Conservation (phyloP, 73 alveolate genomes). For the Tetrahymena borealis region DNA sequence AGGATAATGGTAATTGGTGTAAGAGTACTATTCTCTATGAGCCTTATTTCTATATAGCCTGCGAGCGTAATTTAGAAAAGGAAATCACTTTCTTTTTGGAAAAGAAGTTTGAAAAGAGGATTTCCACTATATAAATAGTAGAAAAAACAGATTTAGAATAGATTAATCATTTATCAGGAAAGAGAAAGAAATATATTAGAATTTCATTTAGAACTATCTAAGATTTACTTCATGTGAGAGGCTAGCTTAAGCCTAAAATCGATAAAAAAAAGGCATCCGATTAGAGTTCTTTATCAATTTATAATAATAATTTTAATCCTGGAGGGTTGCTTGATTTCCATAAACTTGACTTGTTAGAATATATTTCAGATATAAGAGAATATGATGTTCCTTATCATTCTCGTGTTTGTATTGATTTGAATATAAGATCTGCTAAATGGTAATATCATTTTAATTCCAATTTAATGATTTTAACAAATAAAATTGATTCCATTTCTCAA, state of each 20-base stretch:
- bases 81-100: slow-evolving; percentile 41
- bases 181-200: slow-evolving; percentile 69
- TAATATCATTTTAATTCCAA: slow-evolving; percentile 23
- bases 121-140: slow-evolving; percentile 64
- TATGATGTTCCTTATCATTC: slow-evolving; percentile 91
- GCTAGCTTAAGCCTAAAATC: slow-evolving; percentile 57
- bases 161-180: slow-evolving; percentile 86
- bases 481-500: no score
- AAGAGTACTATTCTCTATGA: slow-evolving; percentile 73
- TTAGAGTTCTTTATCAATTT: slow-evolving; percentile 50
- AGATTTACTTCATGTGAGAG: slow-evolving; percentile 71
- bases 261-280: slow-evolving; percentile 26
- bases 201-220: slow-evolving; percentile 75
- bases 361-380: slow-evolving; percentile 85
- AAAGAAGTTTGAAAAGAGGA: slow-evolving; percentile 31
- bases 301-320: slow-evolving; percentile 43
- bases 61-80: slow-evolving; percentile 67
- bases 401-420: slow-evolving; percentile 86
- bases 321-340: slow-evolving; percentile 30
- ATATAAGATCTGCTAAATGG: slow-evolving; percentile 92
- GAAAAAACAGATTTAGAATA: slow-evolving; percentile 84
- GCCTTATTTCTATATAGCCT: slow-evolving; percentile 87
- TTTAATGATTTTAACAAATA: no score
- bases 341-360: slow-evolving; percentile 45
- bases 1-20: slow-evolving; percentile 58